Evolutionary conservation across 2,329 filamentous ascomycete genomes (phyloP), one percentile per base, ranked within the genome.

Genomic region (Akanthomyces dipterigenus): DNA sequence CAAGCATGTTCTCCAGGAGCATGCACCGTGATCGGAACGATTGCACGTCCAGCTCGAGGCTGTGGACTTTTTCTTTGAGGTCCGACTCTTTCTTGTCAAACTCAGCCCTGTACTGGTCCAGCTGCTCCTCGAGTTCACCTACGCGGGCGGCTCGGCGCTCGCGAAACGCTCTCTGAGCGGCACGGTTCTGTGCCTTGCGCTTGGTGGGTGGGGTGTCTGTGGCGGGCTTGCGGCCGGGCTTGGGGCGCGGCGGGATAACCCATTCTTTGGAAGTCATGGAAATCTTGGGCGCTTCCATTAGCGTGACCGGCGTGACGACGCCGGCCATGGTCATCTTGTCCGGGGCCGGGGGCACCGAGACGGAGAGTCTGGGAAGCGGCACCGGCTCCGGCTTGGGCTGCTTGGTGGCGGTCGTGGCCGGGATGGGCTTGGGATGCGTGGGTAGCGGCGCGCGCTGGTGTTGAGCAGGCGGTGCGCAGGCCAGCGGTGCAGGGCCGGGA

Each of bases 171-270:
- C 93, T 82, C 77, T 98, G 93, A 3, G 93, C 93, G 51, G 91
- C 90, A 63, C 95, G 85, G 74, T 98, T 98, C 77, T 98, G 95
- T 1, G 91, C 90, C 79, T 97, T 96, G 66, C 95, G 86, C 78
- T 96, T 96, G 48, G 92, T 96, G 1, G 90, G 90, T 16, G 93
- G 92, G 57, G 93, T 96, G 71, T 97, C 93, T 40, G 91, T 96
- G 51, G 91, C 91, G 3, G 93, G 93, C 80, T 98, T 98, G 67
- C 93, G 87, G 54, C 93, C 93, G 24, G 95, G 93, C 80, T 93
- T 93, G 51, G 90, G 90, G 63, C 90, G 83, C 31, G 90, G 90
- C 26, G 90, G 90, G 49, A 95, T 87, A 26, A 93, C 82, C 90
- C 90, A 95, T 84, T 93, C 89, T 73, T 88, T 93, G 68, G 84